Evolutionary conservation across 2,329 filamentous ascomycete genomes (phyloP).

Genomic region (Hortaea werneckii): DNA sequence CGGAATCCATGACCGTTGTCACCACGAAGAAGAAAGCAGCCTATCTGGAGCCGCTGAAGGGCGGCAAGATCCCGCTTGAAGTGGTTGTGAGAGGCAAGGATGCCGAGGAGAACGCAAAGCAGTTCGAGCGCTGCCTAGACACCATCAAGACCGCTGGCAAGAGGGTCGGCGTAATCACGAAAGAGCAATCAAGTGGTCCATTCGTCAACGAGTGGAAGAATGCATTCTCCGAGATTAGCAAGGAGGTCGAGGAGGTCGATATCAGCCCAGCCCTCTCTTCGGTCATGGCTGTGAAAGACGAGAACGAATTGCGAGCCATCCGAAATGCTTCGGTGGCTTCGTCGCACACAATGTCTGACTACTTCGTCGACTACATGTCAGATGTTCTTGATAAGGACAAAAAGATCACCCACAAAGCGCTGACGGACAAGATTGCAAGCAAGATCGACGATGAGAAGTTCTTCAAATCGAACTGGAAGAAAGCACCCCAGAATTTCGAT

Average conservation of each 20-base stretch:
- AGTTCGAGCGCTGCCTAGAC: slow-evolving; percentile 74
- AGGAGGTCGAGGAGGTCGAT: slow-evolving; percentile 82
- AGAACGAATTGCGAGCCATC: slow-evolving; percentile 86
- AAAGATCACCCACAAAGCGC: slow-evolving; percentile 80
- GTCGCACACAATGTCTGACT: slow-evolving; percentile 87
- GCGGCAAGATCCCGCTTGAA: slow-evolving; percentile 84
- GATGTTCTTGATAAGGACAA: slow-evolving; percentile 91
- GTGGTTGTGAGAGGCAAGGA: slow-evolving; percentile 89
- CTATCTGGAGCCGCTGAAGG: slow-evolving; percentile 79
- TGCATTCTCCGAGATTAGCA: slow-evolving; percentile 62
- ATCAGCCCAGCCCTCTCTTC: slow-evolving; percentile 71
- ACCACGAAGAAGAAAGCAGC: slow-evolving; percentile 98
- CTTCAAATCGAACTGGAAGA: slow-evolving; percentile 62
- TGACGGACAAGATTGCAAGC: slow-evolving; percentile 78
- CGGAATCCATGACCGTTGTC: slow-evolving; percentile 79
- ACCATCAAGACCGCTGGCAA: slow-evolving; percentile 82
- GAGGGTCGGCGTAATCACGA: slow-evolving; percentile 78
- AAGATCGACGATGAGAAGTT: slow-evolving; percentile 93
- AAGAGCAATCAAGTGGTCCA: slow-evolving; percentile 74
- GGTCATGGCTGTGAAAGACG: slow-evolving; percentile 87
- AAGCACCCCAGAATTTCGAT: slow-evolving; percentile 80
- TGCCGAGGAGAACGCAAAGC: slow-evolving; percentile 79
- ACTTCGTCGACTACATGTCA: slow-evolving; percentile 98
- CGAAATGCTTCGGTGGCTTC: slow-evolving; percentile 89
- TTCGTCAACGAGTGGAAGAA: slow-evolving; percentile 97